Base-by-base conservation (phyloP, 495 filamentous ascomycete genomes). In the Staphylotrichum tortipilum region DNA sequence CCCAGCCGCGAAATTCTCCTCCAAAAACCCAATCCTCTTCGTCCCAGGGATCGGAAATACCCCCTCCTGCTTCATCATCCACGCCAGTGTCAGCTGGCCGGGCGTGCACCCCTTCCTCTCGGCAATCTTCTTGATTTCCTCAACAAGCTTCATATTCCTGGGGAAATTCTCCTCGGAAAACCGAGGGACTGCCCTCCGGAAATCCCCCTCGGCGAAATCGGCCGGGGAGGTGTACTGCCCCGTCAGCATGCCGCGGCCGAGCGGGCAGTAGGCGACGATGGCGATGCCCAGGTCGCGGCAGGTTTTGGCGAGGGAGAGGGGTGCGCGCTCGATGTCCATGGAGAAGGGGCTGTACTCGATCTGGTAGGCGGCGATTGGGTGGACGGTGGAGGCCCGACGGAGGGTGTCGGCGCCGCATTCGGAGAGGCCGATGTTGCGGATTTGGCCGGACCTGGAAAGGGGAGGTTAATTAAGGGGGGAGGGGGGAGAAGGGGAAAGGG, bases 71-170 rank as follows among this genome's bases (percentile, higher is more conserved):
- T 64, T 68, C 53, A 76, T 65, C 10, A 85, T 64, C 89, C 89
- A 95, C 23, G 70, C 78, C 34, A 95, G 66, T 2, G 86, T 86
- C 22, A 94, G 66, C 68, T 95, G 89, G 2, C 77, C 78, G 0
- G 81, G 68, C 6, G 84, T 84, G 52, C 77, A 78, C 7, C 78
- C 79, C 72, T 91, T 94, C 53, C 72, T 68, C 49, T 66, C 57
- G 3, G 89, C 88, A 47, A 95, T 52, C 35, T 75, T 69, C 54
- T 81, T 71, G 23, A 95, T 63, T 52, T 81, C 76, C 7, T 74
- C 58, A 15, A 86, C 83, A 14, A 95, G 77, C 64, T 83, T 73
- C 11, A 90, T 54, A 67, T 95, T 95, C 46, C 80, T 72, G 47
- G 77, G 67, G 63, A 92, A 88, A 53, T 78, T 79, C 26, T 79